These are phyloP conservation scores for Kockovaella imperatae DNA, from an alignment of 768 basidiomycete species.

Conservation along the genomic window DNA sequence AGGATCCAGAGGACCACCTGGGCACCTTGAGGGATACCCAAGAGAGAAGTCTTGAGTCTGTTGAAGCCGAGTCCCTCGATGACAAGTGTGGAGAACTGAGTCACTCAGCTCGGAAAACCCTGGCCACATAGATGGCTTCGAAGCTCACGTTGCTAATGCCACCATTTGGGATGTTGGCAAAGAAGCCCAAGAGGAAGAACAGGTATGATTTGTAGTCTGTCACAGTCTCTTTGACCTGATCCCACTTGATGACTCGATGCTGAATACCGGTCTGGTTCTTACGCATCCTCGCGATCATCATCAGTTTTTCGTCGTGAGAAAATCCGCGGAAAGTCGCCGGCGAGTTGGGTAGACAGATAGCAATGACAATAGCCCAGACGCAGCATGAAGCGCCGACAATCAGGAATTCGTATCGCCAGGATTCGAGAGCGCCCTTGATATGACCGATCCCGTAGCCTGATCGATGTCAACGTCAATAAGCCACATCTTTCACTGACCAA, in stretches of 20 bases:
- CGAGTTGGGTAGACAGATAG: constrained; percentile 41
- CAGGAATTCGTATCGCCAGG: constrained; percentile 45
- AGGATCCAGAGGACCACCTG: constrained; percentile 43
- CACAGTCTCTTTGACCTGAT: constrained; percentile 41
- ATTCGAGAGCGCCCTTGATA: constrained; percentile 41
- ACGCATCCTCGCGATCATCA: constrained; percentile 42
- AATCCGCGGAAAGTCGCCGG: constrained; percentile 41
- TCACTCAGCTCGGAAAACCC: constrained; percentile 1
- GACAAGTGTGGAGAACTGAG: constrained; percentile 36
- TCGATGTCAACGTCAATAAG: constrained; percentile 14
- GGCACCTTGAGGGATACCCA: constrained; percentile 44
- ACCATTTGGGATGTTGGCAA: constrained; percentile 41
- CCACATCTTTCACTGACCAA: constrained; percentile 18
- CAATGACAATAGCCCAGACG: constrained; percentile 38
- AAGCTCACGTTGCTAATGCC: constrained; percentile 38
- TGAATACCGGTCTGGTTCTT: constrained; percentile 46
- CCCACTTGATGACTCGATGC: constrained; percentile 36
- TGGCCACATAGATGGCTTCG: not conserved
- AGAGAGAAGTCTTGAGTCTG: constrained; percentile 39
- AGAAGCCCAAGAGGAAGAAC: constrained; percentile 39
- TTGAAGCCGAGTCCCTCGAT: constrained; percentile 40
- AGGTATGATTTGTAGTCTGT: constrained; percentile 37
- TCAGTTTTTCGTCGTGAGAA: constrained; percentile 41
- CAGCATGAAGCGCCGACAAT: constrained; percentile 37
- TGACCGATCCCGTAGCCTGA: constrained; percentile 43